Evolutionary conservation across 106 monocot genomes (phyloP).

Genomic region (Dendrobium officinale): DNA sequence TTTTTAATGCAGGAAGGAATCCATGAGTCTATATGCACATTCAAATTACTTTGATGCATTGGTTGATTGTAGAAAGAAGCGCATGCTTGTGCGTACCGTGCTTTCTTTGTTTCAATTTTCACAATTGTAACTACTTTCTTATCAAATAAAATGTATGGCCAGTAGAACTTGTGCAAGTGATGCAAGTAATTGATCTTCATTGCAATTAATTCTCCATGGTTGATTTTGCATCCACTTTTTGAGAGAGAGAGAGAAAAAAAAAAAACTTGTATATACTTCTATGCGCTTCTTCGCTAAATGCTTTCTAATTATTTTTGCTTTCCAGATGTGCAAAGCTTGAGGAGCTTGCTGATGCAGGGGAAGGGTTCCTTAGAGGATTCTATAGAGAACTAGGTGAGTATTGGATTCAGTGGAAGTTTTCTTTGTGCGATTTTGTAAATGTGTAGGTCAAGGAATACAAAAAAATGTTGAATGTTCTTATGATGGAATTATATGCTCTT

Average conservation of each 20-base stretch:
- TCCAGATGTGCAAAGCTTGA: constrained; percentile 1
- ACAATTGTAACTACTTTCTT: neutral
- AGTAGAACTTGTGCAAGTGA: neutral
- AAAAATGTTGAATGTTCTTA: neutral
- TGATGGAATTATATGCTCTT: neutral
- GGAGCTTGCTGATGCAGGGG: constrained; percentile 4
- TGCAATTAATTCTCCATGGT: neutral
- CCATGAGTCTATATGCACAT: neutral
- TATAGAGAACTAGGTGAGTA: constrained; percentile 2
- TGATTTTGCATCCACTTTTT: neutral
- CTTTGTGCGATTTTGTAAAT: neutral
- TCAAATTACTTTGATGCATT: neutral
- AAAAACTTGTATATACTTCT: neutral
- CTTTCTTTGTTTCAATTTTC: neutral
- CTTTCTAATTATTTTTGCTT: neutral
- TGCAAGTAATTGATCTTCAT: neutral
- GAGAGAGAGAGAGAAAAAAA: too few species aligned
- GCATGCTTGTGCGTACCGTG: neutral
- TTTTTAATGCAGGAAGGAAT: neutral
- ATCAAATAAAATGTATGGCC: neutral
- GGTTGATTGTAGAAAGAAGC: neutral
- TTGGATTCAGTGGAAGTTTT: neutral
- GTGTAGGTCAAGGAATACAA: neutral
- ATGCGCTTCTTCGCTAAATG: neutral
- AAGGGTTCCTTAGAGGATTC: constrained; percentile 2